These are phyloP conservation scores for Penicillium daleae DNA, from an alignment of 495 filamentous ascomycete genomes.

Conservation along the genomic window DNA sequence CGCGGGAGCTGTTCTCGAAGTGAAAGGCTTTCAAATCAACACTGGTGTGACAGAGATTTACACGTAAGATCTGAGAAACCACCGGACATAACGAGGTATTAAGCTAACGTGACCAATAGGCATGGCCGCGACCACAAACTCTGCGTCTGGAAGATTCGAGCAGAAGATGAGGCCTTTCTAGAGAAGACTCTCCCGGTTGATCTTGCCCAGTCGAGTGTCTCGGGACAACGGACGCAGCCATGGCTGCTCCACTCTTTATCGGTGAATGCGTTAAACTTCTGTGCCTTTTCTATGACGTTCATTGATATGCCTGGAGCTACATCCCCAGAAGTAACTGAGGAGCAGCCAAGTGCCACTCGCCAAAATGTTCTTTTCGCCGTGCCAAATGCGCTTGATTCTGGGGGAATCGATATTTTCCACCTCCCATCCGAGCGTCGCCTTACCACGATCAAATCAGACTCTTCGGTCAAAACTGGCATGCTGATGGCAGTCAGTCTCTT, in stretches of 20 bases:
- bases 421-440: conserved; percentile 73
- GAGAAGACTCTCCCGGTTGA: conserved; percentile 74
- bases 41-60: conserved; percentile 59
- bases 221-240: conserved; percentile 56
- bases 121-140: conserved; percentile 91
- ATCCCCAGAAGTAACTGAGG: neutral
- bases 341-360: conserved; percentile 1
- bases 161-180: conserved; percentile 59
- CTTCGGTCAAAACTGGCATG: conserved; percentile 74
- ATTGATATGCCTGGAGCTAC: conserved; percentile 11
- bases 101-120: conserved; percentile 44
- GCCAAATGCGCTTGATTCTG: conserved; percentile 75
- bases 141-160: conserved; percentile 75
- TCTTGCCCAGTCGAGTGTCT: conserved; percentile 29
- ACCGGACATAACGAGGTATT: neutral
- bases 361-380: conserved; percentile 66
- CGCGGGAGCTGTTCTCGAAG: conserved; percentile 73
- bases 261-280: conserved; percentile 96
- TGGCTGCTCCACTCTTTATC: conserved; percentile 83
- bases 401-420: conserved; percentile 84
- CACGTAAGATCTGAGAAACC: conserved; percentile 62
- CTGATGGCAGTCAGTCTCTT: conserved; percentile 81
- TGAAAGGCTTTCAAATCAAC: conserved; percentile 56
- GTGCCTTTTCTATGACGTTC: conserved; percentile 70
- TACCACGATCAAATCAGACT: conserved; percentile 64